Percentiles rank a stretch among this genome's conserved stretches.
phyloP scores from a whole-genome alignment of 768 basidiomycete genomes.

The Lactarius sp. region DNA sequence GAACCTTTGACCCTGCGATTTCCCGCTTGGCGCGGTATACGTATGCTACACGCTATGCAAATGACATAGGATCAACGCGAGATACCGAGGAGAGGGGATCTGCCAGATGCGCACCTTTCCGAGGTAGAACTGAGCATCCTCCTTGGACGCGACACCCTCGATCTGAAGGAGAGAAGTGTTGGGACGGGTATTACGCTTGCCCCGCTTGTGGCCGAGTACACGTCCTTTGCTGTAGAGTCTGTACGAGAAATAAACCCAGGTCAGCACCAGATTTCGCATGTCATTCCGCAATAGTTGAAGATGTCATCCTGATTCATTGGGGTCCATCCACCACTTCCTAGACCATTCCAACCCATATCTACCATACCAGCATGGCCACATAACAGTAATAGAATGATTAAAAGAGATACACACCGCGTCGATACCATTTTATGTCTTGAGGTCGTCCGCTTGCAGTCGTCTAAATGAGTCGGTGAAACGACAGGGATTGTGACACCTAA shows the following conservation, averaged over 20 bases:
- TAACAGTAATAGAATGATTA: not conserved
- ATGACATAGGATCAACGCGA: not conserved
- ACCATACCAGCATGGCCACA: conserved; percentile 21
- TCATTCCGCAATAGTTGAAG: not conserved
- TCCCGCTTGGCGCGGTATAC: conserved; percentile 97
- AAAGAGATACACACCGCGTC: conserved; percentile 56
- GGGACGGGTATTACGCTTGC: conserved; percentile 92
- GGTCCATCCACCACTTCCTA: conserved; percentile 45
- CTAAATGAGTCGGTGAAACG: conserved; percentile 24
- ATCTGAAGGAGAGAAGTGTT: conserved; percentile 97
- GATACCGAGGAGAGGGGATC: not conserved
- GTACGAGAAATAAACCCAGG: conserved; percentile 26
- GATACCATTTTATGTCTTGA: conserved; percentile 64
- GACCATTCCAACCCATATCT: conserved; percentile 25
- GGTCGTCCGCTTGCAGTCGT: conserved; percentile 26
- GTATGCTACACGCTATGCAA: conserved; percentile 81
- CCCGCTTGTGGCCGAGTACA: conserved; percentile 96
- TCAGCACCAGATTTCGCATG: not conserved
- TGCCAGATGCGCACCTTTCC: conserved; percentile 71
- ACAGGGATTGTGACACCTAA: conserved; percentile 6
- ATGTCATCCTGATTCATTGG: conserved; percentile 26
- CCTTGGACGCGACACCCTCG: conserved; percentile 89
- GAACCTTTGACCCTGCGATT: conserved; percentile 90
- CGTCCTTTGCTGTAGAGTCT: conserved; percentile 97
- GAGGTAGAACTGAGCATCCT: conserved; percentile 96